Evolutionary conservation across 2,329 filamentous ascomycete genomes (phyloP), one percentile per base, ranked within the genome.

Genomic region (Cephalotrichum gorgonifer): DNA sequence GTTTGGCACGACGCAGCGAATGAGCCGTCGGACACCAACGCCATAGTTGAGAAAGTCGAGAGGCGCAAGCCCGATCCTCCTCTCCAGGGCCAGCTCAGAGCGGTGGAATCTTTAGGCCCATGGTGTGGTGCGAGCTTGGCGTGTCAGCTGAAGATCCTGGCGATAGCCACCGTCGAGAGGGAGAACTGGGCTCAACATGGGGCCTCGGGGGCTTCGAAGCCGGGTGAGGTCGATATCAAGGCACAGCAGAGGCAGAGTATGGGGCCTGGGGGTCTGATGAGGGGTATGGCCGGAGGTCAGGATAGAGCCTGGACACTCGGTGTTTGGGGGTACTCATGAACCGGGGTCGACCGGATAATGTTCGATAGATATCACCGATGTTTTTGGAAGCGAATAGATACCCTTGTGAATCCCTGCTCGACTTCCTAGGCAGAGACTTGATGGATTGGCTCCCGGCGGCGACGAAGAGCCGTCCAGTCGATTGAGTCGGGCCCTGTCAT

Each of bases 121-220:
- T 91, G 86, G 85, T 76, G 78, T 20, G 86, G 86, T 11, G 86
- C 81, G 3, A 88, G 85, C 60, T 60, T 91, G 48, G 67, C 85
- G 17, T 77, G 82, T 3, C 79, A 83, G 54, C 68, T 89, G 51
- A 83, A 83, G 50, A 72, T 88, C 4, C 77, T 79, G 31, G 80
- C 85, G 2, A 74, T 87, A 47, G 82, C 83, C 2, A 77, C 82
- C 27, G 70, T 90, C 20, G 86, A 89, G 53, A 72, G 82, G 25
- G 86, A 91, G 6, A 69, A 78, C 30, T 91, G 86, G 74, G 61
- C 82, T 43, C 79, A 80, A 55, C 75, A 87, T 54, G 86, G 86
- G 2, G 66, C 76, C 22, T 67, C 69, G 17, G 83, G 83, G 3
- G 83, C 83, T 1, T 76, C 71, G 17, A 73, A 73, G 43, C 72